Evolutionary conservation across 2,329 filamentous ascomycete genomes (phyloP).

Genomic region (Aspergillus flavus): DNA sequence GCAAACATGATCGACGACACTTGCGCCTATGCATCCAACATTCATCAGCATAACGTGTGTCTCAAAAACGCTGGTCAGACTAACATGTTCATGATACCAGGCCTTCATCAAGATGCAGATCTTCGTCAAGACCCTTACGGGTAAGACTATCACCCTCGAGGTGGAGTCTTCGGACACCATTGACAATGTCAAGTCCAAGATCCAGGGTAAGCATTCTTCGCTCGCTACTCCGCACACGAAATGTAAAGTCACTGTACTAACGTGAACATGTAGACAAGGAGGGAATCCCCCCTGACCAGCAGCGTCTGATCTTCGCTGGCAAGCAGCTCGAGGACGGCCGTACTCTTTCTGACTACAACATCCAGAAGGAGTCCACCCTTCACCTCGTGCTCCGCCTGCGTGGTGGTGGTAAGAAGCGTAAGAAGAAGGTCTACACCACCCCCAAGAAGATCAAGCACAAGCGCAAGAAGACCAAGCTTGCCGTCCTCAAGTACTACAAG

Average conservation of each 20-base stretch:
- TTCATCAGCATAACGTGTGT: neutral
- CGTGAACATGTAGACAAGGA: constrained; percentile 78
- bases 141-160: constrained; percentile 99
- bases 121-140: constrained; percentile 76
- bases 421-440: constrained; percentile 99
- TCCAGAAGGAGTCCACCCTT: constrained; percentile 99
- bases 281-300: constrained; percentile 98
- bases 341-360: constrained; percentile 99
- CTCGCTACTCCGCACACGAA: neutral
- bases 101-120: constrained; percentile 55
- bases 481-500: constrained; percentile 99
- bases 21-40: neutral
- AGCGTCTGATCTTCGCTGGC: constrained; percentile 99
- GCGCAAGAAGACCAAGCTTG: constrained; percentile 99
- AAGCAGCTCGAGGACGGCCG: constrained; percentile 99
- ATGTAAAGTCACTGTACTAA: neutral
- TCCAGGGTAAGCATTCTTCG: constrained; percentile 59
- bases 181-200: constrained; percentile 99
- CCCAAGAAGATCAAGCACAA: constrained; percentile 99
- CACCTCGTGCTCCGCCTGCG: constrained; percentile 97
- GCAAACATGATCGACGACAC: constrained; percentile 1
- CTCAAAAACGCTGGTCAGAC: neutral
- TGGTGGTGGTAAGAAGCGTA: constrained; percentile 99
- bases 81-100: constrained; percentile 29
- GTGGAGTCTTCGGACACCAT: constrained; percentile 99